phyloP scores from a whole-genome alignment of 257 asterid species.

The Striga asiatica region DNA sequence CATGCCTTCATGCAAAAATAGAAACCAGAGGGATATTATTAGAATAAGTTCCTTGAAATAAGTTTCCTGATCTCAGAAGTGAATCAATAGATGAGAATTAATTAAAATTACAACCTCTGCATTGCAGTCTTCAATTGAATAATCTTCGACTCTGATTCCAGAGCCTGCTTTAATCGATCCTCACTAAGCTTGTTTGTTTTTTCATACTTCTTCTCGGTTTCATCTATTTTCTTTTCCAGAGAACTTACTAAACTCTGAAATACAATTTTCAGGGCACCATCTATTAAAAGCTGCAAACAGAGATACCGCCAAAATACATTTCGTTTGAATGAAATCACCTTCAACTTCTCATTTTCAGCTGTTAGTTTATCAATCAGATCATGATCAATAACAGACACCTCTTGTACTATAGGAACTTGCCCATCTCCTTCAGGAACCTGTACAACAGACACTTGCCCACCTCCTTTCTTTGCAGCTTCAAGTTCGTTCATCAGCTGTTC shows the following conservation, averaged over 20 bases:
- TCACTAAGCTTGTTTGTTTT: slow-evolving; percentile 48
- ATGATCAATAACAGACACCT: slow-evolving; percentile 35
- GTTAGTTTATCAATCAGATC: slow-evolving; percentile 41
- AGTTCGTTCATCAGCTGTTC: slow-evolving; percentile 37
- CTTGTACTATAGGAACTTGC: slow-evolving; percentile 18
- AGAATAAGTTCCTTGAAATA: slow-evolving; percentile 5
- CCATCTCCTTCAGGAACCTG: slow-evolving; percentile 15
- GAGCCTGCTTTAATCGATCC: slow-evolving; percentile 49
- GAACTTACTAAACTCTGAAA: slow-evolving; percentile 44
- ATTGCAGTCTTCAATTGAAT: slow-evolving; percentile 42
- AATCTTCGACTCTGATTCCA: slow-evolving; percentile 54
- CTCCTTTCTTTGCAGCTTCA: slow-evolving; percentile 24
- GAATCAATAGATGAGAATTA: neutral
- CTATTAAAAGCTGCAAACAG: slow-evolving; percentile 8
- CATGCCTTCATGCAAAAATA: neutral
- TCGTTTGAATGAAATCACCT: slow-evolving; percentile 29
- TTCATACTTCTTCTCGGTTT: slow-evolving; percentile 19
- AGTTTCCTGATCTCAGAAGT: neutral
- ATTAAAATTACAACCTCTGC: slow-evolving; percentile 40
- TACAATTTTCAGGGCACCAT: slow-evolving; percentile 2
- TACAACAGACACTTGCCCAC: slow-evolving; percentile 17
- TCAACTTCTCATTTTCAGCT: slow-evolving; percentile 58
- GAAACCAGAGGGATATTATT: neutral
- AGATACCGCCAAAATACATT: slow-evolving; percentile 7
- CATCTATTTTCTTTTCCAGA: slow-evolving; percentile 34